A percentile compares a stretch with the other conserved stretches of the same genome.
Conservation (phyloP, 495 filamentous ascomycete species). For the Penicillium atrosanguineum region DNA sequence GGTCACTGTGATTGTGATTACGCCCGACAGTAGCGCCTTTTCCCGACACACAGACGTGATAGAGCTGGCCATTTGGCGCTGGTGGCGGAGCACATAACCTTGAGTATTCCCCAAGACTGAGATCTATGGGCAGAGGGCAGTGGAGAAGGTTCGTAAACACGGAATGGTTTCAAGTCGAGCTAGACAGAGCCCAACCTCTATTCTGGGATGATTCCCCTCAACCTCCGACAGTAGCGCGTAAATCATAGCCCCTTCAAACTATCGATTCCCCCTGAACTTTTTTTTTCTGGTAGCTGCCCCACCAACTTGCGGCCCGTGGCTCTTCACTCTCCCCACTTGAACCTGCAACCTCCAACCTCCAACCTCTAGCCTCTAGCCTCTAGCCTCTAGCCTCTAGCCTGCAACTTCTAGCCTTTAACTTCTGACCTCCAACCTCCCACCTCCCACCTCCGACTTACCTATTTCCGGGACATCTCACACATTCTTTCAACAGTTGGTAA, state of each 20-base stretch:
- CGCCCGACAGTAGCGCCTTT: conserved; percentile 15
- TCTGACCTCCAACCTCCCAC: too few species aligned
- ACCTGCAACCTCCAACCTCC: background rate
- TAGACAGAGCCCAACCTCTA: background rate
- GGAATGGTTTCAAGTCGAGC: background rate
- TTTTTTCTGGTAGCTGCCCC: conserved; percentile 1
- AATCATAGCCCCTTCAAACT: background rate
- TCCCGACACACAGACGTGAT: background rate
- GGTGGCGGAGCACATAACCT: conserved; percentile 9
- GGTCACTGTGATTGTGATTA: conserved; percentile 25
- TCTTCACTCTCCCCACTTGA: conserved; percentile 1
- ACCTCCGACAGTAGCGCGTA: conserved; percentile 7
- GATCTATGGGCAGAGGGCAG: background rate
- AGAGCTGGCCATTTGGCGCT: conserved; percentile 17
- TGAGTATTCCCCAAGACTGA: background rate
- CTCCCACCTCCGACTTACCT: too few species aligned
- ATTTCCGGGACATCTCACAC: too few species aligned
- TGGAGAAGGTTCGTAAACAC: background rate
- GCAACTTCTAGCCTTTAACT: too few species aligned
- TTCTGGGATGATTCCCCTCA: background rate
- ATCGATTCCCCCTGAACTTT: background rate
- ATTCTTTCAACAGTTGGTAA: background rate
- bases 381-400: too few species aligned
- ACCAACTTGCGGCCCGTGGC: conserved; percentile 16
- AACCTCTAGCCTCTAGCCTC: background rate